These are phyloP conservation scores for Lagerstroemia speciosa DNA, from an alignment of 345 rosid genomes.

Conservation along the genomic window DNA sequence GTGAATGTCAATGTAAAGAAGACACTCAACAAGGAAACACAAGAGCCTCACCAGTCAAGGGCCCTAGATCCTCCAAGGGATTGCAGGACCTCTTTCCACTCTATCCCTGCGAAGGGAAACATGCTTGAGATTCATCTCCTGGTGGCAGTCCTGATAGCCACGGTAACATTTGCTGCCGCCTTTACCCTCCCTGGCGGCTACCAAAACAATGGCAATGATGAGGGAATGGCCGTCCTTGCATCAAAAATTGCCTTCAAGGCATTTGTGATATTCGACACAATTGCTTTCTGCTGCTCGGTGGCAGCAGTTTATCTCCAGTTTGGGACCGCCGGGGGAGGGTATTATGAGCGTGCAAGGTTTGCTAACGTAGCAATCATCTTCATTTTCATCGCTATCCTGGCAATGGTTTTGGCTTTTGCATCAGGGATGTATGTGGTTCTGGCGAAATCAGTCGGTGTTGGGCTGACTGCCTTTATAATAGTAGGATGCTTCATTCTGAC, in stretches of 20 bases:
- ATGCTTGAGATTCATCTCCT: slow-evolving; percentile 17
- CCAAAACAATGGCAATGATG: not conserved
- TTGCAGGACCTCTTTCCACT: not conserved
- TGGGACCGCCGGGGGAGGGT: slow-evolving; percentile 16
- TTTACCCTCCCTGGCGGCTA: slow-evolving; percentile 13
- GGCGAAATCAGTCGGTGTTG: slow-evolving; percentile 5
- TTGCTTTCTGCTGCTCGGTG: slow-evolving; percentile 16
- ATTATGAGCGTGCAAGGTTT: slow-evolving; percentile 14
- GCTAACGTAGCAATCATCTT: slow-evolving; percentile 10
- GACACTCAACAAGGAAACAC: slow-evolving; percentile 9
- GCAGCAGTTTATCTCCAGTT: slow-evolving; percentile 14
- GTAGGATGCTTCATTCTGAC: slow-evolving; percentile 13
- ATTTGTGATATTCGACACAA: slow-evolving; percentile 9
- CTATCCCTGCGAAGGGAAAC: not conserved
- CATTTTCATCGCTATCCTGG: slow-evolving; percentile 14
- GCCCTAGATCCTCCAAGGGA: not conserved
- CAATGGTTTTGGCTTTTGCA: slow-evolving; percentile 15
- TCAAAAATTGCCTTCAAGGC: not conserved
- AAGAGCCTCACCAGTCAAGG: not conserved
- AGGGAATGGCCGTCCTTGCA: slow-evolving; percentile 2
- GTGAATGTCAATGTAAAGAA: slow-evolving; percentile 7
- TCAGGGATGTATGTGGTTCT: slow-evolving; percentile 16
- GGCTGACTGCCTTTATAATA: slow-evolving; percentile 10
- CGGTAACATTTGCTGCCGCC: slow-evolving; percentile 20
- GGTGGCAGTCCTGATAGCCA: slow-evolving; percentile 21